These are phyloP conservation scores for Aspergillus clavatus DNA, from an alignment of 2,329 filamentous ascomycete genomes.

Conservation along the genomic window DNA sequence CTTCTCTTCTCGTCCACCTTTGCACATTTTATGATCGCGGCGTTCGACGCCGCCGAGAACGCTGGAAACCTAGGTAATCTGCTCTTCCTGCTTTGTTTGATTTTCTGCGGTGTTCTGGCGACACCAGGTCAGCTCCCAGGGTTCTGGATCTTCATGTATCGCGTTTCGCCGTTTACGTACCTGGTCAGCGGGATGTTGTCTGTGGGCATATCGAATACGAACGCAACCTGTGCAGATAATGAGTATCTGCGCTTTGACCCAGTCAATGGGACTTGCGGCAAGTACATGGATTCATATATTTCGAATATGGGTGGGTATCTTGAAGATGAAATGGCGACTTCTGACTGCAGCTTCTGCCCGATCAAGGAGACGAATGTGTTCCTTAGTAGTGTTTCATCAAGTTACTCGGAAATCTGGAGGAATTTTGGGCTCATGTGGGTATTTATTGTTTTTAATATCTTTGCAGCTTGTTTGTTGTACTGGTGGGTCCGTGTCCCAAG, in stretches of 20 bases:
- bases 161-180: conserved; percentile 12
- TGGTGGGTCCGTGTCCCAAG: conserved; percentile 1
- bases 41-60: background rate
- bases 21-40: conserved; percentile 62
- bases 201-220: background rate
- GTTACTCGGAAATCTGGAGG: background rate
- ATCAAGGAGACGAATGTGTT: background rate
- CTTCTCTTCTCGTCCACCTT: conserved; percentile 66
- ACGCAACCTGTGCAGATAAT: background rate
- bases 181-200: conserved; percentile 15
- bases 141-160: conserved; percentile 6
- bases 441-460: conserved; percentile 25
- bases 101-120: conserved; percentile 7
- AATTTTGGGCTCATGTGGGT: conserved; percentile 7
- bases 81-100: conserved; percentile 1
- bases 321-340: background rate
- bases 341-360: conserved; percentile 1
- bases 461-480: conserved; percentile 8
- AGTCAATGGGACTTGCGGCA: background rate
- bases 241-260: conserved; percentile 1
- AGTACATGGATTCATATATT: background rate
- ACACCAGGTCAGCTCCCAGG: conserved; percentile 1
- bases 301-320: background rate
- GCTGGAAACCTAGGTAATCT: background rate
- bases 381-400: background rate